Base-by-base conservation (phyloP, 2,329 filamentous ascomycete genomes). In the Zymoseptoria pseudotritici region DNA sequence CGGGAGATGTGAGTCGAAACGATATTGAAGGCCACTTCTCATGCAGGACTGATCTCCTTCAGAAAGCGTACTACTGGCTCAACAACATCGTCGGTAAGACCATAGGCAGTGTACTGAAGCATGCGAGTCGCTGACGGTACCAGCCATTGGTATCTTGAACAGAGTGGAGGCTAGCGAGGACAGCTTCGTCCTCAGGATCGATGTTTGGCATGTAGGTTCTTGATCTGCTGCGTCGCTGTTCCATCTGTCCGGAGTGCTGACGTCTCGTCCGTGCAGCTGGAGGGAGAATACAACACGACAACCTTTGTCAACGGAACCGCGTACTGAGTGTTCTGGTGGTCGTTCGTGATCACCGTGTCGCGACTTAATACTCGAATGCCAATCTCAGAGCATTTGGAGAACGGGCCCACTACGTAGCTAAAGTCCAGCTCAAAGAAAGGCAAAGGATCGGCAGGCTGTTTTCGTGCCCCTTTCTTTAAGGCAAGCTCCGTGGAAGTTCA, bases 21-120 rank as follows among this genome's bases (percentile, higher is more conserved):
- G 17, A 46, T 7, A n/a, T 17, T 6, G 4, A 29, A 46, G 36
- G 36, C 13, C 36, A 7, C 13, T 17, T 46, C 17, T 13, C 13
- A n/a, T n/a, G 36, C 11, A 7, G 11, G 36, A 46, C 36, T 46
- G 13, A 46, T 46, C 36, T n/a, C 6, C 13, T 46, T 6, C 36
- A 46, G 36, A 46, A 46, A 46, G 36, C 36, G 7, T 74, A 73
- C 57, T 69, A 71, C 42, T 76, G 73, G 74, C 63, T 75, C 63
- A 75, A 75, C 53, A 71, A 74, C 62, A 65, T 75, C 36, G 71
- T 73, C 17, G 59, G 55, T 54, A n/a, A 50, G 36, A 7, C 36
- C 31, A 17, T 22, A 13, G 17, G 17, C 55, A 19, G 24, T n/a
- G 9, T 42, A 3, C 36, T n/a, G 56, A 4, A 11, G 11, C 19